These are phyloP conservation scores for Cytospora piceae DNA, from an alignment of 2,329 filamentous ascomycete species.

Conservation along the genomic window DNA sequence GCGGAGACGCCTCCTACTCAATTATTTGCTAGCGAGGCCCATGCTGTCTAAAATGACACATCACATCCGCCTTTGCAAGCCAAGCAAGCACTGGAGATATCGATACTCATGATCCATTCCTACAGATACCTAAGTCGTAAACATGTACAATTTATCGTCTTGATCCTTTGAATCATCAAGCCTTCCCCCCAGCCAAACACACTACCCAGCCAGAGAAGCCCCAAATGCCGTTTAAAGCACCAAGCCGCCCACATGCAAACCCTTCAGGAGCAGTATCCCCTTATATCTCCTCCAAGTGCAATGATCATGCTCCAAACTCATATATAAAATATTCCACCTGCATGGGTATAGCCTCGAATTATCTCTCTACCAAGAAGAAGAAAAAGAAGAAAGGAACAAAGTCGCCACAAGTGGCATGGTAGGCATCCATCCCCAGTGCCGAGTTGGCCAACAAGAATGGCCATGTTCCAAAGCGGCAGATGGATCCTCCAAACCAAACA, in stretches of 20 bases:
- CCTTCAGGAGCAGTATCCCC: background rate
- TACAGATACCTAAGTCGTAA: slow-evolving; percentile 21
- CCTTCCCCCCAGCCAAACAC: no score
- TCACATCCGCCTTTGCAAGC: no score
- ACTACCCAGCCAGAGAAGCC: slow-evolving; percentile 7
- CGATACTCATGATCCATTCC: slow-evolving; percentile 24
- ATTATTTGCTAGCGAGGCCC: no score
- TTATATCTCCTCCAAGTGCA: background rate
- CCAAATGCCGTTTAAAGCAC: background rate
- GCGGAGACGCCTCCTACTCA: no score
- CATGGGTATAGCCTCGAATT: slow-evolving; percentile 20
- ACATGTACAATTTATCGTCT: slow-evolving; percentile 12
- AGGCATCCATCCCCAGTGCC: slow-evolving; percentile 13
- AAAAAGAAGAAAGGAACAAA: background rate
- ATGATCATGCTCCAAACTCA: slow-evolving; percentile 19
- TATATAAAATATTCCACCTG: slow-evolving; percentile 20
- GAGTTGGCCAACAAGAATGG: background rate
- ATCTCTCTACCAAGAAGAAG: slow-evolving; percentile 21
- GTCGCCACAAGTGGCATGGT: slow-evolving; percentile 14
- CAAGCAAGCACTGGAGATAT: background rate
- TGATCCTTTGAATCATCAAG: slow-evolving; percentile 6
- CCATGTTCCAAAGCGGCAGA: background rate
- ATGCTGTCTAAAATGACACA: no score
- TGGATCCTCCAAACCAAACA: slow-evolving; percentile 26
- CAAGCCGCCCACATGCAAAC: background rate